These are phyloP conservation scores for Penicillium pulvis DNA, from an alignment of 495 filamentous ascomycete species.

Conservation along the genomic window DNA sequence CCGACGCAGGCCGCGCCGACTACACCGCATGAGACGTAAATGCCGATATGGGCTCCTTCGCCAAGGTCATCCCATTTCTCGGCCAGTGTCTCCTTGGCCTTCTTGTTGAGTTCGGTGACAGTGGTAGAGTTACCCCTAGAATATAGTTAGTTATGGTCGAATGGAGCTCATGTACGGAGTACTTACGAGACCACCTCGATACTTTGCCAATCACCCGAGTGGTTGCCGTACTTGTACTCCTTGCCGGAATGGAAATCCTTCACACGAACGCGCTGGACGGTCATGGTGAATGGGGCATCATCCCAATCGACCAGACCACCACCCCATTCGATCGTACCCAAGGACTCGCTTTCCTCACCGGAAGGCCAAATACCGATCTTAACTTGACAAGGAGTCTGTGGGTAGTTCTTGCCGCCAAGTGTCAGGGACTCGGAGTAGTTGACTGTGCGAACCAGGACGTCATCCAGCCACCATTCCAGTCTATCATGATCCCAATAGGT, in stretches of 20 bases:
- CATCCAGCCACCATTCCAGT: slow-evolving; percentile 83
- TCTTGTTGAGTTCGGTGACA: slow-evolving; percentile 32
- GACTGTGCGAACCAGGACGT: slow-evolving; percentile 67
- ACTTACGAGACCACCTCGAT: slow-evolving; percentile 56
- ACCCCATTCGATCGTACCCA: slow-evolving; percentile 44
- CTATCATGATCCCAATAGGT: slow-evolving; percentile 80
- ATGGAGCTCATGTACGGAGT: not conserved
- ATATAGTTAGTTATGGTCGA: slow-evolving; percentile 1
- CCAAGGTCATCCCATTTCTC: slow-evolving; percentile 63
- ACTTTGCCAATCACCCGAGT: slow-evolving; percentile 35
- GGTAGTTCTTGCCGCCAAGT: slow-evolving; percentile 66
- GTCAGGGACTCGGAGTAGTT: slow-evolving; percentile 50
- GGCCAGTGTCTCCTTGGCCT: slow-evolving; percentile 46
- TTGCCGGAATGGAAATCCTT: slow-evolving; percentile 42
- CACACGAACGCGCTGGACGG: slow-evolving; percentile 50
- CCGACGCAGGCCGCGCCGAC: slow-evolving; percentile 53
- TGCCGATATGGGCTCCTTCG: slow-evolving; percentile 55
- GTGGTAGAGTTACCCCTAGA: slow-evolving; percentile 61
- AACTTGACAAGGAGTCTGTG: slow-evolving; percentile 84
- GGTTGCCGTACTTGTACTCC: slow-evolving; percentile 42
- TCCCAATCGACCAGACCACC: slow-evolving; percentile 65
- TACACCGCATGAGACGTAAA: slow-evolving; percentile 55
- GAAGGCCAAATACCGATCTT: slow-evolving; percentile 82
- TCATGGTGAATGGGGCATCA: slow-evolving; percentile 71
- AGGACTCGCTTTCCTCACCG: slow-evolving; percentile 63